Base-by-base conservation (phyloP, 768 basidiomycete species). In the Naematelia encephala region DNA sequence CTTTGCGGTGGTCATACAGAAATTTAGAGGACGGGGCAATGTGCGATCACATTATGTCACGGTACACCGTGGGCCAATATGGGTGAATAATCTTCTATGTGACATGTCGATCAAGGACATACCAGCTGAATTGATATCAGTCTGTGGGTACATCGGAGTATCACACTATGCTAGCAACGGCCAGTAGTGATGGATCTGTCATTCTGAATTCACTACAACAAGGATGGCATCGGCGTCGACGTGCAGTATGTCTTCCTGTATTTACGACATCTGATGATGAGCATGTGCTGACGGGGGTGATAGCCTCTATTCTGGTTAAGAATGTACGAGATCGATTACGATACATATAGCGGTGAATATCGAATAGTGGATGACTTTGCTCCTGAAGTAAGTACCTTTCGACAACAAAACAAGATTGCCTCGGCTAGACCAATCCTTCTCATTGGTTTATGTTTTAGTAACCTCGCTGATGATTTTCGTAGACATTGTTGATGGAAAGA, bases 281-380 rank as follows among this genome's bases (percentile, higher is more conserved):
- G 21, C 19, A 42, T 91, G 45, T 10, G 28, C 3, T 45, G 87
- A 2, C 89, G 86, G 5, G 90, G 90, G 46, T 28, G 54, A 57
- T 61, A 63, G 43, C 47, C 59, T 2, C 11, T 74, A 23, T 27
- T 53, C 16, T 51, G 44, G 84, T 74, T 70, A 28, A 62, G 67
- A 27, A 81, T 94, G 16, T 96, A 85, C 68, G 88, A 89, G 70
- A 81, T 98, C 53, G 94, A 98, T 76, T 91, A 89, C 68, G 91
- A 85, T 66, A 85, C 87, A 42, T 83, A 81, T 5, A 84, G 83
- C 0, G 84, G 84, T 21, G 84, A 89, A 59, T 91, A 84, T 72
- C 82, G 93, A 22, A 90, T 97, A 86, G 78, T 92, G n/a, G 94
- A 98, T 58, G 83, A 84, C 22, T 86, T 94, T 66, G 75, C 87